Evolutionary conservation across 176 grass and related monocot genomes (phyloP).

Genomic region (Saccharum spontaneum): DNA sequence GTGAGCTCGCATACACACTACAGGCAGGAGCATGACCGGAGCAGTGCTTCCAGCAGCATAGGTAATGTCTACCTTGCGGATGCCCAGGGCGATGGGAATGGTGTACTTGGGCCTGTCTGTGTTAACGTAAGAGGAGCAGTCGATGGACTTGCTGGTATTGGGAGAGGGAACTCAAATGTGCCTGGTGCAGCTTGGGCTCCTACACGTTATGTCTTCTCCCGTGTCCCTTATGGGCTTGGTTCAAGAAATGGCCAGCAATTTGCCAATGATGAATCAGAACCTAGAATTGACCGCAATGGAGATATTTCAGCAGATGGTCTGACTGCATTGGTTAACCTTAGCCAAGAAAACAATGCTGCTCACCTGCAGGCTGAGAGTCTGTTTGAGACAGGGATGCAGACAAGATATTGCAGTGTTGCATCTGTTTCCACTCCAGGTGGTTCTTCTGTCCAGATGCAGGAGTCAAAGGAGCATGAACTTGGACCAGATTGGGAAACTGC

Average conservation of each 20-base stretch:
- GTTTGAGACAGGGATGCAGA: constrained; percentile 60
- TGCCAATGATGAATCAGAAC: constrained; percentile 79
- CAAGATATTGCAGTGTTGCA: constrained; percentile 47
- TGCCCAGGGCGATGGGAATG: constrained; percentile 74
- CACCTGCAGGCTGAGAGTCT: constrained; percentile 48
- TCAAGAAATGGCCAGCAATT: constrained; percentile 84
- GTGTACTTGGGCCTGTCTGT: constrained; percentile 66
- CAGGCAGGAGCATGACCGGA: constrained; percentile 85
- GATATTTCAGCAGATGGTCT: constrained; percentile 86
- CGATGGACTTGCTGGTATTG: constrained; percentile 94
- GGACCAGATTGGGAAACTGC: constrained; percentile 50
- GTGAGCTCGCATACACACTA: constrained; percentile 69
- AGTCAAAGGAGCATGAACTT: constrained; percentile 61
- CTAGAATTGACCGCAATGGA: constrained; percentile 75
- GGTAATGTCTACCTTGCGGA: constrained; percentile 75
- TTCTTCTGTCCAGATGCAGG: constrained; percentile 72
- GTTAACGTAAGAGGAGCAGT: constrained; percentile 87
- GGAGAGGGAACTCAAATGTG: constrained; percentile 77
- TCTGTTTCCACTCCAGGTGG: constrained; percentile 65
- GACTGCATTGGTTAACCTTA: constrained; percentile 90
- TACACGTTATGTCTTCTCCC: constrained; percentile 93
- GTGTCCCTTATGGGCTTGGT: constrained; percentile 80
- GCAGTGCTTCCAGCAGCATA: constrained; percentile 57
- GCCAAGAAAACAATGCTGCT: constrained; percentile 53
- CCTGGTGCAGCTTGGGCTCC: constrained; percentile 82